Percentiles rank a stretch among this genome's conserved stretches.
Conservation (phyloP, 768 basidiomycete species). For the Mycena rosella region DNA sequence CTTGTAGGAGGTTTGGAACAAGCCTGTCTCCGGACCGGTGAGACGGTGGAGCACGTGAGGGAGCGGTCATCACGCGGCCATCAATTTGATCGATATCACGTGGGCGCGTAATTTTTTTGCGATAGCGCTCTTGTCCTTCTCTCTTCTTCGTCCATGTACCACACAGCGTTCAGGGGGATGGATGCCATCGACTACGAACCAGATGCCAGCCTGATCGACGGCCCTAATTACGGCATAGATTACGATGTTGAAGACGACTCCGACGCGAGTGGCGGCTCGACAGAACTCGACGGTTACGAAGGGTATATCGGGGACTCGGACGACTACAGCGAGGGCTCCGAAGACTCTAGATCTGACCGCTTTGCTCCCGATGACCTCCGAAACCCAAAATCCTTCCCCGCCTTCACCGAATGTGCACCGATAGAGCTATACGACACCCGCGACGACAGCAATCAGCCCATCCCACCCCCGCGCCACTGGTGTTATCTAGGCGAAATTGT, state of each 20-base stretch:
- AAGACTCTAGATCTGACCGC: background rate
- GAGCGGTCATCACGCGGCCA: too few relatives aligned
- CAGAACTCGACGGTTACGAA: background rate
- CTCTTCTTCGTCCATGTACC: background rate
- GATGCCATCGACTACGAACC: conserved; percentile 20
- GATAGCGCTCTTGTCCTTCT: background rate
- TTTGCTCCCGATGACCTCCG: conserved; percentile 15
- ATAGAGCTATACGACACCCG: conserved; percentile 7
- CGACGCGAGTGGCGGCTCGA: background rate
- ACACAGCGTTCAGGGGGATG: background rate
- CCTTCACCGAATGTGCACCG: conserved; percentile 24
- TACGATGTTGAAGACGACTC: background rate
- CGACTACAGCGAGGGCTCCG: background rate
- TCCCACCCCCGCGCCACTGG: conserved; percentile 29
- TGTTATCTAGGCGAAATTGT: conserved; percentile 34
- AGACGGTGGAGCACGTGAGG: too few relatives aligned
- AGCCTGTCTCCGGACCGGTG: too few relatives aligned
- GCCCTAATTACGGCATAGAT: background rate
- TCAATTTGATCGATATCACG: too few relatives aligned
- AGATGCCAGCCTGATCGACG: conserved; percentile 8
- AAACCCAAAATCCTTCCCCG: conserved; percentile 30
- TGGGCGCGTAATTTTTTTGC: too few relatives aligned
- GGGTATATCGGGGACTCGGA: background rate
- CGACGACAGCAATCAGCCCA: background rate
- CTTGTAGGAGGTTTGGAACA: too few relatives aligned